phyloP scores from a whole-genome alignment of 2,329 filamentous ascomycete species.

The Alternaria sp. region DNA sequence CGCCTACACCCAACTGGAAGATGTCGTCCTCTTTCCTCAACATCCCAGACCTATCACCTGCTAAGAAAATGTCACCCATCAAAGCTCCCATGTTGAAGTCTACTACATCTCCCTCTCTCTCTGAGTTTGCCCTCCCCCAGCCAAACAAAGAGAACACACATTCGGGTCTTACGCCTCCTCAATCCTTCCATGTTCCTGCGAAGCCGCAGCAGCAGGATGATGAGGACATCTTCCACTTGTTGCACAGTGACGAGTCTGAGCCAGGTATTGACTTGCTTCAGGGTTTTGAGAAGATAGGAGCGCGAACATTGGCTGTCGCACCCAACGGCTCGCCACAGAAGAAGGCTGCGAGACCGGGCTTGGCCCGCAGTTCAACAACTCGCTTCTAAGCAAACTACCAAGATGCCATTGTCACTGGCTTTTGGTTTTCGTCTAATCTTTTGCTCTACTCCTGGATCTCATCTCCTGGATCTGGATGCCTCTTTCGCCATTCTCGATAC shows the following conservation, averaged over 20 bases:
- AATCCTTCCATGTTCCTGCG: slow-evolving; percentile 42
- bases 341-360: slow-evolving; percentile 36
- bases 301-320: slow-evolving; percentile 42
- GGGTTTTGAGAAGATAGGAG: slow-evolving; percentile 78
- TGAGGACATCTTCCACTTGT: slow-evolving; percentile 65
- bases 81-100: slow-evolving; percentile 43
- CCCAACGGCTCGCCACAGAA: slow-evolving; percentile 49
- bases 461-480: slow-evolving; percentile 16
- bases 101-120: slow-evolving; percentile 36
- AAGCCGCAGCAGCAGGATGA: slow-evolving; percentile 51
- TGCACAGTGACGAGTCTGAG: slow-evolving; percentile 67
- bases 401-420: slow-evolving; percentile 12
- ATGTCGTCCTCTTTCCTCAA: slow-evolving; percentile 48
- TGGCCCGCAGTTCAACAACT: slow-evolving; percentile 45
- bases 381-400: slow-evolving; percentile 38
- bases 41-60: slow-evolving; percentile 48
- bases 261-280: slow-evolving; percentile 76
- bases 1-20: slow-evolving; percentile 48
- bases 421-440: slow-evolving; percentile 8
- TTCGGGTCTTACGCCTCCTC: slow-evolving; percentile 35
- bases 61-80: slow-evolving; percentile 40
- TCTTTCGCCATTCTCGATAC: slow-evolving; percentile 30
- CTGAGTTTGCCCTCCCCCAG: slow-evolving; percentile 29
- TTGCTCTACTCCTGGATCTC: slow-evolving; percentile 15
- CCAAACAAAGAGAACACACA: slow-evolving; percentile 35